These are phyloP conservation scores for Fusarium sp. DNA, from an alignment of 2,329 filamentous ascomycete species.

Conservation along the genomic window DNA sequence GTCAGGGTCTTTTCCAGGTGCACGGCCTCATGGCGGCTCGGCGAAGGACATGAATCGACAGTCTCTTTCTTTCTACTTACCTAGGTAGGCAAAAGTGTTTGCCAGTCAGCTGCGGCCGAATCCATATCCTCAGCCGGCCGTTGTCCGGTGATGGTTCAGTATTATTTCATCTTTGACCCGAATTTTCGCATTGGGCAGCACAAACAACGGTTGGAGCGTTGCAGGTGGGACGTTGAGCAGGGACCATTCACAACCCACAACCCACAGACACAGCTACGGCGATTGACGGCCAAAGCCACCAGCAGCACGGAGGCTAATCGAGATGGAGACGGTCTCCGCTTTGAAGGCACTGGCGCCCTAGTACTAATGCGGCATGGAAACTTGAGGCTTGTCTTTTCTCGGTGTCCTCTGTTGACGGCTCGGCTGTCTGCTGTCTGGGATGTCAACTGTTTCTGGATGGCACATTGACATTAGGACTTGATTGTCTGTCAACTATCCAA, in stretches of 20 bases:
- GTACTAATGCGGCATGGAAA: slow-evolving; percentile 27
- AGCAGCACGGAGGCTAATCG: slow-evolving; percentile 29
- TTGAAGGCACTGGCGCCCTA: slow-evolving; percentile 13
- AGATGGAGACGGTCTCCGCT: slow-evolving; percentile 19
- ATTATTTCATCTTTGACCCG: background rate
- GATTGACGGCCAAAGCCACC: slow-evolving; percentile 30
- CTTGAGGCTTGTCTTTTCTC: slow-evolving; percentile 23
- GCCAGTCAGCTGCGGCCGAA: background rate
- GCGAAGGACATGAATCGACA: background rate
- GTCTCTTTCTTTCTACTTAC: background rate
- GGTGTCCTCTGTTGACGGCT: slow-evolving; percentile 18
- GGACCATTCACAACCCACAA: slow-evolving; percentile 19
- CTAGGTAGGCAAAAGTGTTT: background rate
- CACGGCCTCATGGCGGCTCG: background rate
- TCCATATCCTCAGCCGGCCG: background rate
- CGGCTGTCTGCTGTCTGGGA: background rate
- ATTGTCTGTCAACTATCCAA: background rate
- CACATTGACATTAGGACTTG: background rate
- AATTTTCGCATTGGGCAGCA: slow-evolving; percentile 2
- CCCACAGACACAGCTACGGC: slow-evolving; percentile 15
- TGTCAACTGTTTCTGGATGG: background rate
- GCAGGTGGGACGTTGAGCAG: slow-evolving; percentile 18
- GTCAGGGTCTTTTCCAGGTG: slow-evolving; percentile 12
- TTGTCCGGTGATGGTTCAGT: background rate
- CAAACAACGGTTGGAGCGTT: slow-evolving; percentile 8